Conservation (phyloP, 129 eudicot genomes). For the Saposhnikovia divaricata region DNA sequence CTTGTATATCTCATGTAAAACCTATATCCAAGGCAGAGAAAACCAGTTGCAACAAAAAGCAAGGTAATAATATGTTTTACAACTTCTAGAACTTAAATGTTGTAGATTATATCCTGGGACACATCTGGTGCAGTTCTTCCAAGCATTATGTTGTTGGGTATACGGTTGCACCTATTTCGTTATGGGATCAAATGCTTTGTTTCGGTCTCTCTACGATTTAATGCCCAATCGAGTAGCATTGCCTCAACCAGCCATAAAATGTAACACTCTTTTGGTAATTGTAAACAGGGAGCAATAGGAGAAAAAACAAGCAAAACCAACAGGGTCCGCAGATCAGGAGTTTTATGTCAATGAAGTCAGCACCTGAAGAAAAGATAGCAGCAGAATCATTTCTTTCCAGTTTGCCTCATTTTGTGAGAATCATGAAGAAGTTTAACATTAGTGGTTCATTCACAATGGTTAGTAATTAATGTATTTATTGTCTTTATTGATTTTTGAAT, state of each 20-base stretch:
- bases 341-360: conserved; percentile 63
- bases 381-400: conserved; percentile 67
- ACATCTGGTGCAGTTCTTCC: not conserved
- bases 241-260: not conserved
- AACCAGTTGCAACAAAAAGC: conserved; percentile 19
- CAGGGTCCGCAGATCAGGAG: conserved; percentile 49
- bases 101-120: not conserved
- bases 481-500: not conserved
- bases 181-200: not conserved
- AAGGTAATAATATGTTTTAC: conserved; percentile 31
- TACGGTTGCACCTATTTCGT: not conserved
- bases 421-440: conserved; percentile 80
- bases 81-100: not conserved
- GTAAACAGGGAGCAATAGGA: conserved; percentile 28
- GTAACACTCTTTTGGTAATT: conserved; percentile 4
- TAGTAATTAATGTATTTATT: conserved; percentile 20
- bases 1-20: conserved; percentile 18
- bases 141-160: not conserved
- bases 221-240: not conserved
- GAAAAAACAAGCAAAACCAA: conserved; percentile 24
- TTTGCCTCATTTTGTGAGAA: conserved; percentile 78
- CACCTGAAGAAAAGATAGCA: conserved; percentile 74
- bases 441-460: conserved; percentile 85
- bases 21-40: conserved; percentile 12
- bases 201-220: not conserved